Base-by-base conservation (phyloP, 169 alveolate species). In the Plasmodium falciparum region DNA sequence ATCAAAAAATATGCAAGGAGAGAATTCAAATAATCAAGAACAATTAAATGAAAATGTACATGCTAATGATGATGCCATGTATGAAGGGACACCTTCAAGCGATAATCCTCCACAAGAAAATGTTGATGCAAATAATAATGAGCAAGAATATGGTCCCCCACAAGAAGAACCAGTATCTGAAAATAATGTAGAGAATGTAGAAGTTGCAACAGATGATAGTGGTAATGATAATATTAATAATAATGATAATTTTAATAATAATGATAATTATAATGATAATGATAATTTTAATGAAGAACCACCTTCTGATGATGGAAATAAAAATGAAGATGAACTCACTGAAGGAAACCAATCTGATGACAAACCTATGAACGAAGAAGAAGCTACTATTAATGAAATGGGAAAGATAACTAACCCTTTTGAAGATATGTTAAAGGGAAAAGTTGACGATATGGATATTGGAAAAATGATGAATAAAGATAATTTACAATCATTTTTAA, bases 391-490 rank as follows among this genome's bases (percentile, higher is more conserved):
- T 45, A 24, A 47, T 50, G 69, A 72, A 17, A 61, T 17, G 26
- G 65, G n/a, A 2, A 56, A 56, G 15, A 15, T 13, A 56, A 22
- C 2, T 56, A 56, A 56, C 22, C 7, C 83, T 12, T 11, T 22
- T 47, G 50, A 56, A 56, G 65, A 56, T 56, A 56, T 73, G 15
- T 29, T 73, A 54, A n/a, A 13, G 1, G 86, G 86, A 73, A 56
- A 56, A 5, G 69, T 56, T 12, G 86, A 47, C 8, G 71, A 39
- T 20, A 17, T 52, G 15, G 58, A 73, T 15, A 6, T 73, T 17
- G 71, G 58, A 29, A 73, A 73, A 13, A 73, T 73, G 26, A n/a
- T 73, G 71, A 73, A 73, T 63, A 56, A 63, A 12, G 86, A 73
- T 5, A 5, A n/a, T n/a, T 73, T 73, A 15, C 71, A 73, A 0